A percentile compares a stretch with the other conserved stretches of the same genome.
Evolutionary conservation across 2,329 filamentous ascomycete genomes (phyloP).

Genomic region (Ophiosphaerella herpotricha): DNA sequence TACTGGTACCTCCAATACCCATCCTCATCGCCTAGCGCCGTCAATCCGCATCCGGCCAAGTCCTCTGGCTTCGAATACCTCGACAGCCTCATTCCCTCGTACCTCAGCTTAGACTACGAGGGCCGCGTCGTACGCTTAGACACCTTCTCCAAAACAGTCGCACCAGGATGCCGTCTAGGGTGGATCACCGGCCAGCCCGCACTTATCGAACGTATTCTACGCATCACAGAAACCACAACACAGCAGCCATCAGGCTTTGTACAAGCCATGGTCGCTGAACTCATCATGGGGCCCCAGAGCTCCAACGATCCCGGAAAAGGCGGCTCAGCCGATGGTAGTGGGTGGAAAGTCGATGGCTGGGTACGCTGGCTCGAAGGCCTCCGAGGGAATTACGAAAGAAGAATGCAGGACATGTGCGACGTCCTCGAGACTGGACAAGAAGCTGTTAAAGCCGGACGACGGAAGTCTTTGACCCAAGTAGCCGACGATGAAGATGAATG

Average conservation of each 20-base stretch:
- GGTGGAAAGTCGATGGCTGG: conserved; percentile 86
- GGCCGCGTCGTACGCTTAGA: conserved; percentile 88
- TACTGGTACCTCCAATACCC: conserved; percentile 96
- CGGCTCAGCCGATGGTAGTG: conserved; percentile 57
- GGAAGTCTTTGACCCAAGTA: conserved; percentile 37
- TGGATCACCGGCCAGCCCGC: conserved; percentile 87
- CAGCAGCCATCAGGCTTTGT: conserved; percentile 90
- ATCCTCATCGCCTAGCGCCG: conserved; percentile 59
- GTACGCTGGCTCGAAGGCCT: conserved; percentile 88
- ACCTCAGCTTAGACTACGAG: conserved; percentile 78
- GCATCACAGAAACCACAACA: conserved; percentile 77
- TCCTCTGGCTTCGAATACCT: conserved; percentile 74
- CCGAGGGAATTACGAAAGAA: conserved; percentile 79
- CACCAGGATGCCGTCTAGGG: conserved; percentile 85
- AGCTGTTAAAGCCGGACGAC: conserved; percentile 65
- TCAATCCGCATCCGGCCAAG: conserved; percentile 50
- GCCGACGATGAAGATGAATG: conserved; percentile 61
- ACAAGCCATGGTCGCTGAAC: conserved; percentile 77
- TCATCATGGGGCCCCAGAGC: conserved; percentile 73
- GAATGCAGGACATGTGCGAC: conserved; percentile 80
- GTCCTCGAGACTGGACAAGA: conserved; percentile 71
- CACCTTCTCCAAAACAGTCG: conserved; percentile 92
- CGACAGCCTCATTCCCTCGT: conserved; percentile 82
- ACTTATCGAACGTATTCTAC: conserved; percentile 72
- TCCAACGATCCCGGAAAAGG: conserved; percentile 53